phyloP scores from a whole-genome alignment of 352 stramenopile species.

The Pythium dissotocum region DNA sequence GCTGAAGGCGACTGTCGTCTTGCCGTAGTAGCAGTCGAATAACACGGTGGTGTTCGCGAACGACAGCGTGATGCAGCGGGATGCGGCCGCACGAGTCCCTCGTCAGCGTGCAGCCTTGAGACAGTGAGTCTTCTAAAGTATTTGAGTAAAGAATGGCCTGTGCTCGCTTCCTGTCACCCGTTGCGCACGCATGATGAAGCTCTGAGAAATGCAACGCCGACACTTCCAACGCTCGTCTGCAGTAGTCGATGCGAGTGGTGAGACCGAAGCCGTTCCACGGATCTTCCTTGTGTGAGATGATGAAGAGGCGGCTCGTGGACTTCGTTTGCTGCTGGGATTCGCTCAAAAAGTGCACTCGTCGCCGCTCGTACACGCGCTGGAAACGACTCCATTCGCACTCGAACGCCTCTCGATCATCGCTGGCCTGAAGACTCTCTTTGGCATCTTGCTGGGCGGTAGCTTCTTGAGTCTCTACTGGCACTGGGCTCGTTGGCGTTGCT shows the following conservation, averaged over 20 bases:
- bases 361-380: slow-evolving; percentile 4
- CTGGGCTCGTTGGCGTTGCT: no score
- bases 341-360: background rate
- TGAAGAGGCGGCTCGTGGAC: slow-evolving; percentile 9
- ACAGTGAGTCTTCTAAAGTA: no score
- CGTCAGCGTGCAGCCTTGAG: slow-evolving; percentile 28
- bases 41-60: slow-evolving; percentile 39
- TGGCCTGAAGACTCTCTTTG: background rate
- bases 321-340: slow-evolving; percentile 6
- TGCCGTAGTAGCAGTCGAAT: slow-evolving; percentile 36
- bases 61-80: slow-evolving; percentile 53
- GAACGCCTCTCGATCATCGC: background rate
- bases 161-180: slow-evolving; percentile 26
- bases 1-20: slow-evolving; percentile 42
- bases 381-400: slow-evolving; percentile 10
- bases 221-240: slow-evolving; percentile 37
- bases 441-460: background rate
- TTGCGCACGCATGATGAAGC: slow-evolving; percentile 37
- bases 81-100: slow-evolving; percentile 43
- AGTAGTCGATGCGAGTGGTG: slow-evolving; percentile 18
- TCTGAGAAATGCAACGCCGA: slow-evolving; percentile 32
- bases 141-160: slow-evolving; percentile 19
- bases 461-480: no score
- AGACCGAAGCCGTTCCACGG: slow-evolving; percentile 50
- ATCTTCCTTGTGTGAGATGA: slow-evolving; percentile 11